Conservation (phyloP, 148 eudicot genomes). For the Selenicereus undatus region DNA sequence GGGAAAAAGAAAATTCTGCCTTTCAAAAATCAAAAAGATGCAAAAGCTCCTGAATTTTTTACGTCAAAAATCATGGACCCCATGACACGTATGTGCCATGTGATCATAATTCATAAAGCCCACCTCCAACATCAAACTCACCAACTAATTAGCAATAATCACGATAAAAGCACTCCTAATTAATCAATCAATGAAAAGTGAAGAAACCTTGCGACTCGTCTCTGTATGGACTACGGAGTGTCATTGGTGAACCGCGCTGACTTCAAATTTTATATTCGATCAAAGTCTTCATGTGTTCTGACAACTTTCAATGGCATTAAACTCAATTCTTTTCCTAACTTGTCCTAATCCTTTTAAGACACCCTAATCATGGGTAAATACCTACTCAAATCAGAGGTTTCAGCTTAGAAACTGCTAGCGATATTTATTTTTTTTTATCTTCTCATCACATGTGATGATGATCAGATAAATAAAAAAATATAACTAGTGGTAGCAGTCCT, state of each 20-base stretch:
- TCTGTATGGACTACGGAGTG: neutral
- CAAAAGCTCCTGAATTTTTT: conserved; percentile 15
- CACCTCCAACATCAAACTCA: conserved; percentile 4
- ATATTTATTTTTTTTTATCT: too few species aligned
- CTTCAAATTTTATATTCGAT: conserved; percentile 7
- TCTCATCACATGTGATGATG: too few species aligned
- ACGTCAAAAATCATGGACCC: conserved; percentile 21
- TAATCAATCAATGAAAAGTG: too few species aligned
- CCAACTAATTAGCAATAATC: neutral
- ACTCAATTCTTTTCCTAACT: neutral
- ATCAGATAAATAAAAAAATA: too few species aligned
- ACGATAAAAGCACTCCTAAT: neutral
- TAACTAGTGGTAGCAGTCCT: too few species aligned
- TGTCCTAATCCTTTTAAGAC: too few species aligned
- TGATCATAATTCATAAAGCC: conserved; percentile 16
- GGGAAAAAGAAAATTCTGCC: conserved; percentile 2
- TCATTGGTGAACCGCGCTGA: conserved; percentile 21
- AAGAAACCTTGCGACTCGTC: too few species aligned
- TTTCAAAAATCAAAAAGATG: neutral
- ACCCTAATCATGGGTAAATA: too few species aligned
- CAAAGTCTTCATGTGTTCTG: conserved; percentile 26
- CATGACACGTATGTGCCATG: conserved; percentile 31
- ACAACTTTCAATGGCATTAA: conserved; percentile 21
- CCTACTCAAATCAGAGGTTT: too few species aligned
- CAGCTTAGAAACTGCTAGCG: too few species aligned